Percentiles rank a stretch among this genome's conserved stretches.
Evolutionary conservation across 805 yeast genomes (phyloP).

Genomic region (Schizosaccharomyces lindneri): DNA sequence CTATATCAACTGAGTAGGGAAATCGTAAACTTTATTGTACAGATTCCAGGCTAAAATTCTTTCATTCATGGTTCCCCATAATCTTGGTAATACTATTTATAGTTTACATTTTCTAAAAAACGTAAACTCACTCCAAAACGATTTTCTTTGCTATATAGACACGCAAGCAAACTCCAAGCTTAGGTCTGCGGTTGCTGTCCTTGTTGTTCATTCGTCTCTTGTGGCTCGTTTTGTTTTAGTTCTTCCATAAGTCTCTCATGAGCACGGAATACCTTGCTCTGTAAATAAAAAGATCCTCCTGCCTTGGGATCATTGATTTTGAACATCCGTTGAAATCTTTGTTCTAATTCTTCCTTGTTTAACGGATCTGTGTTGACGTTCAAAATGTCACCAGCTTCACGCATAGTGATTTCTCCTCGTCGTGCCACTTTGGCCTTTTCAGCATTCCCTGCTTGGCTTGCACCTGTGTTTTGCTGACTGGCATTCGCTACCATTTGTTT

Average conservation of each 20-base stretch:
- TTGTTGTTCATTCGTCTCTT: not conserved
- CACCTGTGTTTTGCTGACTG: conserved; percentile 40
- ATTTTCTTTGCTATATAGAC: no score
- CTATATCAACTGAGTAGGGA: no score
- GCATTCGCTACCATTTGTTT: conserved; percentile 87
- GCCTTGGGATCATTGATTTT: conserved; percentile 78
- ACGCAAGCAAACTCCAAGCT: no score
- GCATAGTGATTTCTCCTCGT: conserved; percentile 54
- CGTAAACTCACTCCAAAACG: no score
- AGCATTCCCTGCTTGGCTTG: conserved; percentile 5
- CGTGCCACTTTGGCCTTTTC: conserved; percentile 14
- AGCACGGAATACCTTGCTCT: conserved; percentile 80
- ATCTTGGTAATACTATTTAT: no score
- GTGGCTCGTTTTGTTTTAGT: conserved; percentile 18
- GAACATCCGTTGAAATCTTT: conserved; percentile 59
- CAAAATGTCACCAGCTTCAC: conserved; percentile 77
- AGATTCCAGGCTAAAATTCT: no score
- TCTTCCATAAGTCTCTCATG: conserved; percentile 75
- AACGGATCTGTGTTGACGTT: conserved; percentile 39
- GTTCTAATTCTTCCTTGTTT: conserved; percentile 27
- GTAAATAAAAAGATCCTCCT: conserved; percentile 87
- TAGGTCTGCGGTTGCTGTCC: not conserved
- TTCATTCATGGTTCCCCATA: no score
- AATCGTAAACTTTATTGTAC: no score
- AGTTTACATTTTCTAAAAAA: no score